Conservation (phyloP, 768 basidiomycete species). For the Postia placenta region DNA sequence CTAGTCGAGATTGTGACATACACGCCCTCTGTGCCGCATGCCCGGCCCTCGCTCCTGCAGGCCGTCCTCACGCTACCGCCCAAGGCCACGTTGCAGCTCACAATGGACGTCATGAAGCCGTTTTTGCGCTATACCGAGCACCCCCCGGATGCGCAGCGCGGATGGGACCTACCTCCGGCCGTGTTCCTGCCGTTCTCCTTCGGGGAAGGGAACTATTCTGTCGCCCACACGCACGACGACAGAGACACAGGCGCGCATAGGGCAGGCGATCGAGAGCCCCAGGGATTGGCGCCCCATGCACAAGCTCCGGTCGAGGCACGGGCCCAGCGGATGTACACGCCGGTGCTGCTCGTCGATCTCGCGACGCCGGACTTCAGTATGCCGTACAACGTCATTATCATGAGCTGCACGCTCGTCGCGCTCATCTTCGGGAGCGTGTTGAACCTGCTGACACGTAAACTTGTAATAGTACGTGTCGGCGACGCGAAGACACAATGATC, state of each 20-base stretch:
- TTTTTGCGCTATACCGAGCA: conserved; percentile 95
- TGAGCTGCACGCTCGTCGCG: conserved; percentile 86
- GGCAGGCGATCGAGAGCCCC: neutral
- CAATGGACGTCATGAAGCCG: conserved; percentile 71
- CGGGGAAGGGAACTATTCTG: too few species aligned
- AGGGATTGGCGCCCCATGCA: neutral
- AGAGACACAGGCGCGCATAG: too few species aligned
- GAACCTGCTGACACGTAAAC: conserved; percentile 77
- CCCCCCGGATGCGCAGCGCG: conserved; percentile 90
- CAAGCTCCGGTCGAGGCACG: neutral
- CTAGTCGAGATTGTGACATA: conserved; percentile 65
- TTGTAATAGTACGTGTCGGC: conserved; percentile 47
- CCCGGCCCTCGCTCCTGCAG: conserved; percentile 77
- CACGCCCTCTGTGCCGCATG: conserved; percentile 56
- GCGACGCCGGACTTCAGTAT: conserved; percentile 99
- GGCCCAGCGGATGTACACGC: conserved; percentile 61
- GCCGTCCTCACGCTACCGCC: conserved; percentile 66
- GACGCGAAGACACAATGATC: neutral
- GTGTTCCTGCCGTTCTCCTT: conserved; percentile 48
- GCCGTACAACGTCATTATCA: conserved; percentile 99
- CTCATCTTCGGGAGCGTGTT: conserved; percentile 92
- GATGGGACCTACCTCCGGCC: conserved; percentile 89
- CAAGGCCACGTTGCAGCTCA: conserved; percentile 53
- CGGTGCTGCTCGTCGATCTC: conserved; percentile 80
- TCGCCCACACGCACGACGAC: neutral